Percentiles rank a stretch among this genome's conserved stretches.
phyloP scores from a whole-genome alignment of 2,329 filamentous ascomycete species.

The Epichloe glyceriae region DNA sequence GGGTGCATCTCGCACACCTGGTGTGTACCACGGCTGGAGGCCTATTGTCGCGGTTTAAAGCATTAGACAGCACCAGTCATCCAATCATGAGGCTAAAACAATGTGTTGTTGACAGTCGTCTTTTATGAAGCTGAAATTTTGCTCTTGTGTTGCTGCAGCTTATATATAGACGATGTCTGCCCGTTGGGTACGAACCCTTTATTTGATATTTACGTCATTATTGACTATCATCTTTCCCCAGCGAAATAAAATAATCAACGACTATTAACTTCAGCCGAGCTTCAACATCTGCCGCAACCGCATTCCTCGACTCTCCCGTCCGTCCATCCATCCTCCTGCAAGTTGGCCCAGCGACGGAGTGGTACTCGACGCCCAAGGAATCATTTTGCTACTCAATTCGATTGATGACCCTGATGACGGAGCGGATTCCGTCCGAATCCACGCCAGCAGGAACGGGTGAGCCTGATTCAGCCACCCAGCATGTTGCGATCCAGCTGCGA shows the following conservation, averaged over 20 bases:
- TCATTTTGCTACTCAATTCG: slow-evolving; percentile 44
- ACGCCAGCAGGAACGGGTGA: slow-evolving; percentile 12
- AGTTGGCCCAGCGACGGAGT: slow-evolving; percentile 52
- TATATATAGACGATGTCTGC: too few species aligned
- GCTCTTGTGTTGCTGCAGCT: too few species aligned
- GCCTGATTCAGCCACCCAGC: slow-evolving; percentile 48
- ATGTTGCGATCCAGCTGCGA: slow-evolving; percentile 43
- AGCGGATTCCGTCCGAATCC: slow-evolving; percentile 4
- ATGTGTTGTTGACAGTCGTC: not conserved
- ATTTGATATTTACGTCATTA: too few species aligned
- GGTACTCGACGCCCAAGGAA: slow-evolving; percentile 48
- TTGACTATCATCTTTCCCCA: too few species aligned
- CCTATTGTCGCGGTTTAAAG: not conserved
- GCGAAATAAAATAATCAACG: too few species aligned
- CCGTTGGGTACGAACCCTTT: too few species aligned
- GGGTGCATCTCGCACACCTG: slow-evolving; percentile 5
- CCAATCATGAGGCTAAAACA: not conserved
- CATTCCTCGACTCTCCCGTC: not conserved
- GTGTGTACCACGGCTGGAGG: not conserved
- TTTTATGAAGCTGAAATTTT: too few species aligned
- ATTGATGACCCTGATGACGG: slow-evolving; percentile 20
- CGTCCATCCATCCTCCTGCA: slow-evolving; percentile 6
- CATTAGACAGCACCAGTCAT: slow-evolving; percentile 1
- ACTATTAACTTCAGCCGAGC: not conserved
- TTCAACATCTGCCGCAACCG: not conserved